A percentile compares a stretch with the other conserved stretches of the same genome.
Evolutionary conservation across 148 eudicot species (phyloP).

Genomic region (Talinum fruticosum): DNA sequence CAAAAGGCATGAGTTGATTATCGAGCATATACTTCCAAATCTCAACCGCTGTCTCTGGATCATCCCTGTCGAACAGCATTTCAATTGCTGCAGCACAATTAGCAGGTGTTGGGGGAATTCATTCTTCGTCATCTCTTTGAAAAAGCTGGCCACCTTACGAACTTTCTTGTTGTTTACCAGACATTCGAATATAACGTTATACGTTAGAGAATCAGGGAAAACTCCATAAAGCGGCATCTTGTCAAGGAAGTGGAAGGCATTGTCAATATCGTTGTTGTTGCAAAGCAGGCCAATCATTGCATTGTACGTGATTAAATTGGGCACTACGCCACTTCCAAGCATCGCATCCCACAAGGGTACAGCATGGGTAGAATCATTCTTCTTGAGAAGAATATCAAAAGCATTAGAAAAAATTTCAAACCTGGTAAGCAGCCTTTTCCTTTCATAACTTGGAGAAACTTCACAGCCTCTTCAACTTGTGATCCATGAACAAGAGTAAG

Average conservation of each 20-base stretch:
- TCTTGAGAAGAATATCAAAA: slow-evolving; percentile 61
- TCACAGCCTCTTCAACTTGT: slow-evolving; percentile 57
- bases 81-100: slow-evolving; percentile 62
- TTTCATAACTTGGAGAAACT: slow-evolving; percentile 74
- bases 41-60: slow-evolving; percentile 73
- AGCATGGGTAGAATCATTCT: slow-evolving; percentile 59
- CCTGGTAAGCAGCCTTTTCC: slow-evolving; percentile 78
- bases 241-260: slow-evolving; percentile 68
- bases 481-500: slow-evolving; percentile 58
- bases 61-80: slow-evolving; percentile 63
- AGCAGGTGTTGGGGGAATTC: slow-evolving; percentile 57
- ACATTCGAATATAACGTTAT: slow-evolving; percentile 73
- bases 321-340: slow-evolving; percentile 57
- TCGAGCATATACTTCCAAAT: slow-evolving; percentile 67
- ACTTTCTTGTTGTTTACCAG: slow-evolving; percentile 62
- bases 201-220: slow-evolving; percentile 66
- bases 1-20: slow-evolving; percentile 42
- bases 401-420: slow-evolving; percentile 71
- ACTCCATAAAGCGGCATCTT: slow-evolving; percentile 70
- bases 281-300: slow-evolving; percentile 69
- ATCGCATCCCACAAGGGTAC: slow-evolving; percentile 69
- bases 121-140: slow-evolving; percentile 73
- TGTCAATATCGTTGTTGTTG: slow-evolving; percentile 54
- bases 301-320: slow-evolving; percentile 63
- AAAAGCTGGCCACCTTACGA: slow-evolving; percentile 61